Conservation (phyloP, 2,329 filamentous ascomycete genomes). For the Furcasterigmium sp. region DNA sequence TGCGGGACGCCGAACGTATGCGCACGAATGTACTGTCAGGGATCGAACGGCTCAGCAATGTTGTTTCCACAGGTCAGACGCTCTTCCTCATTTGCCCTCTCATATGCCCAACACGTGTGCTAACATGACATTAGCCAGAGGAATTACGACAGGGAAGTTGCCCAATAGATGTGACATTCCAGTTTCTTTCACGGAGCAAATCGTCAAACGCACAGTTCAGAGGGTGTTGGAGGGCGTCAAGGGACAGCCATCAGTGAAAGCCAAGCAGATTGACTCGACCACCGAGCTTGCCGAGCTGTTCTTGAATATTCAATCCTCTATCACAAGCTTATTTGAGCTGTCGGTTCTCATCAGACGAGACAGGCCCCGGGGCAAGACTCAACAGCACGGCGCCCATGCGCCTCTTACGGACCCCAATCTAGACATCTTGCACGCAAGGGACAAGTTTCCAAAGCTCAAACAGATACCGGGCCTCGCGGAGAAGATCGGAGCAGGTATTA, state of each 20-base stretch:
- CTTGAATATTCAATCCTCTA: conserved; percentile 1
- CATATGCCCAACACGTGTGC: too few relatives aligned
- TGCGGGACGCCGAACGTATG: not conserved
- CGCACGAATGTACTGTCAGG: not conserved
- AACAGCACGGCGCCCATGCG: not conserved
- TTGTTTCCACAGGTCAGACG: too few relatives aligned
- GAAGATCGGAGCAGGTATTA: not conserved
- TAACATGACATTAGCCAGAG: not conserved
- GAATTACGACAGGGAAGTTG: not conserved
- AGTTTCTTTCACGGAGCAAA: not conserved
- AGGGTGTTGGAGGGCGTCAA: not conserved
- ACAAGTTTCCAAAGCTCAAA: conserved; percentile 5
- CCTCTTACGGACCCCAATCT: not conserved
- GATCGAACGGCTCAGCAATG: not conserved
- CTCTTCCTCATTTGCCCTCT: too few relatives aligned
- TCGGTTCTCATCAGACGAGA: conserved; percentile 1
- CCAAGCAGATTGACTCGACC: not conserved
- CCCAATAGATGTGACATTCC: conserved; percentile 1
- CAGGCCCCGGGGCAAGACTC: not conserved
- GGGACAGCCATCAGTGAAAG: not conserved
- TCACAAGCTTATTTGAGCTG: conserved; percentile 2
- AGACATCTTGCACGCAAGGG: not conserved
- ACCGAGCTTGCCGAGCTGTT: conserved; percentile 2
- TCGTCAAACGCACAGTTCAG: not conserved
- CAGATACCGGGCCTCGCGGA: conserved; percentile 1